Base-by-base conservation (phyloP, 2,329 filamentous ascomycete genomes). In the Phialemoniopsis sp. region DNA sequence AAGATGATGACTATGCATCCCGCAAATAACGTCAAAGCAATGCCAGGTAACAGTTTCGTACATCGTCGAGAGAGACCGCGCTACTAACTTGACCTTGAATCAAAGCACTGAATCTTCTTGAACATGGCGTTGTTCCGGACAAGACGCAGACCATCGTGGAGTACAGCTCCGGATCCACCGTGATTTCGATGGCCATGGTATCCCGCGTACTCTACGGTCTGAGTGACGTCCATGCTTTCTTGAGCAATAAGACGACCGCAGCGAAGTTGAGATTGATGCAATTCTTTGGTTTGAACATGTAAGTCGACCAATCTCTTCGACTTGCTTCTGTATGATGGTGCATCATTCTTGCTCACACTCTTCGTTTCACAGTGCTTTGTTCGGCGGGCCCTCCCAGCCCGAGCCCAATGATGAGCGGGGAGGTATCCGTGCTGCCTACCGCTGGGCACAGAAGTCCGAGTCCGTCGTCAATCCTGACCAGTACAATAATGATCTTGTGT, bases 1-100 rank as follows among this genome's bases (percentile, higher is more conserved):
- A 82, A 83, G 59, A 77, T 83, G 75, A 74, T 83, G 70, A 78
- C 75, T 3, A 74, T 75, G 64, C 75, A 78, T 48, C 78, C 80
- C 1, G 75, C 78, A 4, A 76, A 83, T 44, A 83, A 83, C 35
- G 79, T 83, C 47, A 83, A 83, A 52, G 69, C 73, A 3, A 69
- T 84, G 57, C 79, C 79, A 48, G 74, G 72, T 72, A 54, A n/a
- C n/a, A n/a, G n/a, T n/a, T n/a, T n/a, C n/a, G 33, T 38, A 19
- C 12, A 34, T 8, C 19, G n/a, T 17, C 26, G 32, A 34, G 21
- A 26, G 6, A 26, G 10, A 6, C 6, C 6, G 10, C 21, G 21
- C 10, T 26, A 26, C 21, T 26, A 10, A 26, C 21, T 10, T 26
- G 21, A 6, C 10, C 6, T 33, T 40, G 21, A 26, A n/a, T n/a